phyloP scores from a whole-genome alignment of 352 stramenopile genomes.

The Phytophthora cryptogea region DNA sequence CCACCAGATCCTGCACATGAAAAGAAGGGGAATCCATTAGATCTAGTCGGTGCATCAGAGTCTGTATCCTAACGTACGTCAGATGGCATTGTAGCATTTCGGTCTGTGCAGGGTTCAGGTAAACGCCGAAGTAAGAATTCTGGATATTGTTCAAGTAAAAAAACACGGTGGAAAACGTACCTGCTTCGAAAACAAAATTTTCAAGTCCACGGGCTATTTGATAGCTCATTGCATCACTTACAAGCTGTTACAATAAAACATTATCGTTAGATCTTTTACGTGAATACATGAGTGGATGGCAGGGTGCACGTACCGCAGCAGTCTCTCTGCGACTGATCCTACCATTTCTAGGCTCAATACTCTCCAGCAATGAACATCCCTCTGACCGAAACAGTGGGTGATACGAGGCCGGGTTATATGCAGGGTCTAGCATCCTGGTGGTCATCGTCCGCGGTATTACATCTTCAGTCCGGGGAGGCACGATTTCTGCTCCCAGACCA shows the following conservation, averaged over 20 bases:
- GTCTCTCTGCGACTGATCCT: constrained; percentile 11
- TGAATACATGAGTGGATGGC: neutral
- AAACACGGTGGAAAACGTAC: constrained; percentile 25
- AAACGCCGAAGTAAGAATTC: neutral
- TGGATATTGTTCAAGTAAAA: neutral
- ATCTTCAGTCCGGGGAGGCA: constrained; percentile 24
- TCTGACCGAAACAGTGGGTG: constrained; percentile 43
- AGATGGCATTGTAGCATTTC: constrained; percentile 44
- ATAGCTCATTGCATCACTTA: constrained; percentile 27
- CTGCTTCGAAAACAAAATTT: constrained; percentile 49
- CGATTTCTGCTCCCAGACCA: constrained; percentile 18
- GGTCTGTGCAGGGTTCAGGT: constrained; percentile 33
- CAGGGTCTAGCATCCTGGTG: constrained; percentile 28
- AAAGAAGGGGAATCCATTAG: constrained; percentile 9
- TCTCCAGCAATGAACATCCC: constrained; percentile 49
- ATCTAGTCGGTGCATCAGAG: neutral
- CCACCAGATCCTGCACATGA: constrained; percentile 56
- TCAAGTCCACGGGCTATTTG: constrained; percentile 47
- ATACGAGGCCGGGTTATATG: constrained; percentile 40
- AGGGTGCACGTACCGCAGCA: constrained; percentile 31
- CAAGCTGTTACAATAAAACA: constrained; percentile 14
- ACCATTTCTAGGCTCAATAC: constrained; percentile 44
- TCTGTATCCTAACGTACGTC: constrained; percentile 48
- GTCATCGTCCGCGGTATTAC: constrained; percentile 34
- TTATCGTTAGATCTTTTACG: constrained; percentile 6